These are phyloP conservation scores for Cutaneotrichosporon sp. DNA, from an alignment of 1,284 basidiomycete species.

Conservation along the genomic window DNA sequence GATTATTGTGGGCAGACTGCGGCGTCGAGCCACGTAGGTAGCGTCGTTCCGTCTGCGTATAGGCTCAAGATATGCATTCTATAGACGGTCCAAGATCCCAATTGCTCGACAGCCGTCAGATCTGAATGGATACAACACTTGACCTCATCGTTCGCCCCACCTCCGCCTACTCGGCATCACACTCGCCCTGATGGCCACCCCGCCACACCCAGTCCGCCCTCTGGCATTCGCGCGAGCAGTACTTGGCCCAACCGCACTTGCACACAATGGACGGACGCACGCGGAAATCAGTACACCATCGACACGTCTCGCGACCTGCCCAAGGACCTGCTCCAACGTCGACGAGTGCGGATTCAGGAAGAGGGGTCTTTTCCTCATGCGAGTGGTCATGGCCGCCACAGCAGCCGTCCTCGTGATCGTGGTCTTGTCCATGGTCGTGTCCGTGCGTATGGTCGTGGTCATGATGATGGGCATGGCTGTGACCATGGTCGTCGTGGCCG, in stretches of 20 bases:
- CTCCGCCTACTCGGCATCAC: slow-evolving; percentile 9
- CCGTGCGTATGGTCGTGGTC: not conserved
- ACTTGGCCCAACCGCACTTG: slow-evolving; percentile 40
- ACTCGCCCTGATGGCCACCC: slow-evolving; percentile 39
- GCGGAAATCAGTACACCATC: slow-evolving; percentile 43
- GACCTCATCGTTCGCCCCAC: too few species aligned
- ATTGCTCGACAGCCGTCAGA: too few species aligned
- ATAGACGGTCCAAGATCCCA: too few species aligned
- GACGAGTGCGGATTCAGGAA: not conserved
- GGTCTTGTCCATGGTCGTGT: not conserved
- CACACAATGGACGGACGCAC: slow-evolving; percentile 23
- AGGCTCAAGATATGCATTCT: too few species aligned
- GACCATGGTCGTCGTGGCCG: not conserved
- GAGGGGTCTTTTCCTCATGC: not conserved
- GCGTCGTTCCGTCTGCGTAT: too few species aligned
- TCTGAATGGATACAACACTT: too few species aligned
- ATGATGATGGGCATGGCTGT: not conserved
- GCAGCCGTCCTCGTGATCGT: not conserved
- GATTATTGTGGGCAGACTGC: too few species aligned
- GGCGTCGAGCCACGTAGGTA: too few species aligned
- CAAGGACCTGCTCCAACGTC: slow-evolving; percentile 18
- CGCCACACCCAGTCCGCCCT: slow-evolving; percentile 36
- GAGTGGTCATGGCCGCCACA: not conserved
- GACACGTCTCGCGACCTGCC: slow-evolving; percentile 35
- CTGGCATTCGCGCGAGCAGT: slow-evolving; percentile 45